A percentile compares a stretch with the other conserved stretches of the same genome.
These are phyloP conservation scores for Paulownia fortunei DNA, from an alignment of 257 asterid species.

Conservation along the genomic window DNA sequence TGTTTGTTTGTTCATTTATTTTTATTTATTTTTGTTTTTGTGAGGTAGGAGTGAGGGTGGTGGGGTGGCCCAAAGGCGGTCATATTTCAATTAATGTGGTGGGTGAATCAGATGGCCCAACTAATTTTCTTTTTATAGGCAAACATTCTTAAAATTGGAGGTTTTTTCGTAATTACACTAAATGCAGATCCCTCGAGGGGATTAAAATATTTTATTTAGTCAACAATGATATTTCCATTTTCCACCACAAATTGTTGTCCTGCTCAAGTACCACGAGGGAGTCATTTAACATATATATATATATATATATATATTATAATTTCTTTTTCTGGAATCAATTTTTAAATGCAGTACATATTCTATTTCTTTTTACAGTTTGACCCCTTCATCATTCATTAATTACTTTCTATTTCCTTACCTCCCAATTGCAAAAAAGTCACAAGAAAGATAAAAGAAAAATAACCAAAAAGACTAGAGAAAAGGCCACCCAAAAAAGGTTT, in stretches of 20 bases:
- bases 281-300: not conserved
- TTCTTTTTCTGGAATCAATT: too few species aligned
- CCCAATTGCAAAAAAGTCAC: not conserved
- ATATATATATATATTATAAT: too few species aligned
- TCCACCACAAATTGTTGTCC: not conserved
- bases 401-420: not conserved
- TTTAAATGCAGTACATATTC: not conserved
- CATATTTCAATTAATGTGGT: not conserved
- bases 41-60: not conserved
- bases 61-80: not conserved
- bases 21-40: too few species aligned
- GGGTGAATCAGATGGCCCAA: conserved; percentile 30
- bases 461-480: too few species aligned
- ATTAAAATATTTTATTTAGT: not conserved
- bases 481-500: too few species aligned
- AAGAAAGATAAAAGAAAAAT: too few species aligned
- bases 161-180: not conserved
- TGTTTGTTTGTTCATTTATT: not conserved
- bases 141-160: not conserved
- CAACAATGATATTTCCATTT: not conserved
- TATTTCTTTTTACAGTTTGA: not conserved
- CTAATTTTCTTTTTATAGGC: not conserved
- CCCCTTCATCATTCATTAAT: not conserved
- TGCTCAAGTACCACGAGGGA: not conserved
- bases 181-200: not conserved